Conservation (phyloP, 2,329 filamentous ascomycete genomes). For the Cladorrhinum sp. region DNA sequence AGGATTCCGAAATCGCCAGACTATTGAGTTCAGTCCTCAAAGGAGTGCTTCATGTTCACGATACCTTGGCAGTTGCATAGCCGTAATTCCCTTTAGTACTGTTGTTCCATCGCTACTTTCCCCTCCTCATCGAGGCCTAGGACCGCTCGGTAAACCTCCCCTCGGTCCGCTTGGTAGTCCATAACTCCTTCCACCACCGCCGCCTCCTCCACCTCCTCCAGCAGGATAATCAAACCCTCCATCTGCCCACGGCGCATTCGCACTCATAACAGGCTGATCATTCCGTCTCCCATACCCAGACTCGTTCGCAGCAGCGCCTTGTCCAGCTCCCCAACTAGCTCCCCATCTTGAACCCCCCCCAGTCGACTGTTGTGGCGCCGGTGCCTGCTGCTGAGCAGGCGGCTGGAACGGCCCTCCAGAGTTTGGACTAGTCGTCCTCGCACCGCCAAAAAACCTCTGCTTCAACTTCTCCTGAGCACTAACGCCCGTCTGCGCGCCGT, state of each 20-base stretch:
- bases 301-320: slow-evolving; percentile 10
- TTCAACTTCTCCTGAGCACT: slow-evolving; percentile 80
- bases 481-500: slow-evolving; percentile 39
- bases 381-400: slow-evolving; percentile 33
- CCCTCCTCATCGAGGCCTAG: slow-evolving; percentile 40
- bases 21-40: not conserved
- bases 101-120: not conserved
- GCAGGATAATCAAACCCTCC: slow-evolving; percentile 40
- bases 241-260: slow-evolving; percentile 48
- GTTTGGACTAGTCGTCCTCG: slow-evolving; percentile 56
- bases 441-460: slow-evolving; percentile 68
- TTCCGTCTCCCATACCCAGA: slow-evolving; percentile 31
- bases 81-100: not conserved
- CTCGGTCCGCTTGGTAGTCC: slow-evolving; percentile 48
- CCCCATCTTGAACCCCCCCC: slow-evolving; percentile 31
- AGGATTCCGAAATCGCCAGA: not conserved
- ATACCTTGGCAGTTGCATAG: not conserved
- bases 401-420: slow-evolving; percentile 47
- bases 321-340: slow-evolving; percentile 26
- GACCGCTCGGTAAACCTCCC: slow-evolving; percentile 35
- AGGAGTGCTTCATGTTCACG: not conserved
- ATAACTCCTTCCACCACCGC: slow-evolving; percentile 32
- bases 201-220: slow-evolving; percentile 32
- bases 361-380: slow-evolving; percentile 8
- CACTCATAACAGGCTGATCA: slow-evolving; percentile 42